Evolutionary conservation across 75 land plant genomes (phyloP), one percentile per base, ranked within the genome.

Genomic region (Chamaecyparis obtusa): DNA sequence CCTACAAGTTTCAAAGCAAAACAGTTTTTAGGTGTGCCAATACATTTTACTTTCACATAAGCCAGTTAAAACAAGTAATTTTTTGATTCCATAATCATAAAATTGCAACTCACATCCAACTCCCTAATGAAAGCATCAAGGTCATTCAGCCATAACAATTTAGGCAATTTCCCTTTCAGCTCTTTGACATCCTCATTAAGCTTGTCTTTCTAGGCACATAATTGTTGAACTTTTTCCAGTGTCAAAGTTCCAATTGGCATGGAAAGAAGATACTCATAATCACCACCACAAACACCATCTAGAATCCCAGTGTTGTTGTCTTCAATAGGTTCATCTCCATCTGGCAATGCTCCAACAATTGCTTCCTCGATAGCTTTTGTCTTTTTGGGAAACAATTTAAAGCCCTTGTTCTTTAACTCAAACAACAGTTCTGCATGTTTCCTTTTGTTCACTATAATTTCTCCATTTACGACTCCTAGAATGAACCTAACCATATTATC

Each of bases 351-450:
- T 33, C 95, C 96, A 81, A 90, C 94, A 79, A 94, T 91, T 3
- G 90, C 93, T 46, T 88, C 89, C 46, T 95, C 96, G 37, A 85
- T 74, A 32, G 88, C 21, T 74, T 95, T 95, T 14, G 91, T 74
- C 54, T 94, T 96, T 91, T 95, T 96, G n/a, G 99, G 97, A 87
- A 98, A 94, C 41, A 97, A 97, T 57, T 95, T 94, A 84, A 98
- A 98, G 11, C 96, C 96, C 76, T 94, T 41, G 43, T 41, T 41
- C 43, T 41, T 41, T 41, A 41, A 41, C 43, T 41, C 43, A 41
- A 41, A 3, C 39, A 96, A 85, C 33, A 98, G 88, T 14, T 96
- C 99, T 48, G 94, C 93, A 87, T 91, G 92, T 86, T 94, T n/a
- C n/a, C n/a, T n/a, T n/a, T n/a, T n/a, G n/a, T n/a, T n/a, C n/a